These are phyloP conservation scores for Astrothelium macrocarpum DNA, from an alignment of 495 filamentous ascomycete species.

Conservation along the genomic window DNA sequence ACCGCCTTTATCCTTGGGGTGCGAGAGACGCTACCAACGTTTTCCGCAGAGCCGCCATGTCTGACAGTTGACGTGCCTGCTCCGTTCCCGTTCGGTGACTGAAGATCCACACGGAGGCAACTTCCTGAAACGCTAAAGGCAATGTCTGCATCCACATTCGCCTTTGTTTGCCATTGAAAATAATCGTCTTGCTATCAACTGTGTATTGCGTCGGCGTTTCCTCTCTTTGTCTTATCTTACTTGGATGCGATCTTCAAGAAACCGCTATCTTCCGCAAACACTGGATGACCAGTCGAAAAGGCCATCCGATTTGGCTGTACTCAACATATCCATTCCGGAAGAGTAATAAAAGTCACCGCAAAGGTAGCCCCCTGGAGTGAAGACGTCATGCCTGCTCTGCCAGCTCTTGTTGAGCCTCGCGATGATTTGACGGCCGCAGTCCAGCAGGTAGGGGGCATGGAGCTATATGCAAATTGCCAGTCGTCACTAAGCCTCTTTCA, in stretches of 20 bases:
- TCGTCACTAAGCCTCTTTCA: constrained; percentile 29
- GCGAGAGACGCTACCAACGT: not conserved
- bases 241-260: no score
- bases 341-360: not conserved
- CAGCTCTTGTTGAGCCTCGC: constrained; percentile 22
- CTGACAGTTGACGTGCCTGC: not conserved
- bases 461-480: not conserved
- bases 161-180: not conserved
- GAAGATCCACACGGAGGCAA: not conserved
- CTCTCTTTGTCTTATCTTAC: no score
- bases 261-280: no score
- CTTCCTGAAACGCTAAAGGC: not conserved
- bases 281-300: no score
- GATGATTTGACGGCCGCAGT: constrained; percentile 31
- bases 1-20: not conserved
- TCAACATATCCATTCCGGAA: no score
- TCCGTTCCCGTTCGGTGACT: not conserved
- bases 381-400: constrained; percentile 15
- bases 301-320: no score
- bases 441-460: constrained; percentile 28
- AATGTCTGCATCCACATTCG: no score
- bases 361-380: no score
- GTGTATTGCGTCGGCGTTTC: no score
- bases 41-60: not conserved
- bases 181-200: no score